These are phyloP conservation scores for Onygenales sp. DNA, from an alignment of 2,329 filamentous ascomycete genomes.

Conservation along the genomic window DNA sequence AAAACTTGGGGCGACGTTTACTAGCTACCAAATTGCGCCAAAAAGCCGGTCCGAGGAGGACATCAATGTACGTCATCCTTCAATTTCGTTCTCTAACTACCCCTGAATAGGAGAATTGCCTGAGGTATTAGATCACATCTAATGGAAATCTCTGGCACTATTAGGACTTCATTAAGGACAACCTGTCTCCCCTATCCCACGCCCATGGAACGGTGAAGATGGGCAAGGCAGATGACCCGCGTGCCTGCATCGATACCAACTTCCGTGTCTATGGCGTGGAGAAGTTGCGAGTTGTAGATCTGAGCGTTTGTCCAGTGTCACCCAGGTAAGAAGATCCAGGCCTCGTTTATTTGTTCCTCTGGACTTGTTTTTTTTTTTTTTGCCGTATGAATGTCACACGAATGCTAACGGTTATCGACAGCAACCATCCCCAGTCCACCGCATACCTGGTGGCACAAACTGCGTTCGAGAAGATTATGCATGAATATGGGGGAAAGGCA, in stretches of 20 bases:
- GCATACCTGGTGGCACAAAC: constrained; percentile 41
- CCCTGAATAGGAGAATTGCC: not conserved
- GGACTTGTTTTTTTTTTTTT: not conserved
- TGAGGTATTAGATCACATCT: not conserved
- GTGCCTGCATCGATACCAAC: constrained; percentile 4
- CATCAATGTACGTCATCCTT: not conserved
- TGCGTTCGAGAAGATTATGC: constrained; percentile 32
- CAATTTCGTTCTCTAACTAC: not conserved
- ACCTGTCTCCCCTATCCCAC: constrained; percentile 3
- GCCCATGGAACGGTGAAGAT: constrained; percentile 7
- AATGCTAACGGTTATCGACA: constrained; percentile 10
- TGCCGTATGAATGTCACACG: not conserved
- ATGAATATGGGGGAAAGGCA: not conserved
- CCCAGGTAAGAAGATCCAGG: constrained; percentile 2
- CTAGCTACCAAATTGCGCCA: not conserved
- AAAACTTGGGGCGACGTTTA: not conserved
- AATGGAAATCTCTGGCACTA: not conserved
- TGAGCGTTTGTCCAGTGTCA: constrained; percentile 7
- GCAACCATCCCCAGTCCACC: constrained; percentile 38
- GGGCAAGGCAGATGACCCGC: constrained; percentile 6
- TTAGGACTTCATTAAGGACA: not conserved
- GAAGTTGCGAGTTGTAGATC: constrained; percentile 6
- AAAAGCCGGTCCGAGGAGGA: constrained; percentile 3
- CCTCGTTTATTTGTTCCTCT: not conserved
- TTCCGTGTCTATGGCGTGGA: constrained; percentile 6